Conservation (phyloP, 2,329 filamentous ascomycete species). For the Exophiala dermatitidis region DNA sequence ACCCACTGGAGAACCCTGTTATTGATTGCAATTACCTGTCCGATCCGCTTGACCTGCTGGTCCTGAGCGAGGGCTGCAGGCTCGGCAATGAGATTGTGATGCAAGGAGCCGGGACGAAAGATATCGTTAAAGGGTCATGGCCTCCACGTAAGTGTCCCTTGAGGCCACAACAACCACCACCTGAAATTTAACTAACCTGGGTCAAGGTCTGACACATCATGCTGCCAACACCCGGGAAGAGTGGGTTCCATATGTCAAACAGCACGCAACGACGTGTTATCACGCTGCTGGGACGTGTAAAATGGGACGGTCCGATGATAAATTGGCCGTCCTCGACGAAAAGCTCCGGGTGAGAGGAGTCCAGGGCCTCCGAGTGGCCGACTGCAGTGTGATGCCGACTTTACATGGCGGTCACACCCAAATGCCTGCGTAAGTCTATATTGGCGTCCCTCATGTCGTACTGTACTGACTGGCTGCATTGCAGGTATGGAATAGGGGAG, state of each 20-base stretch:
- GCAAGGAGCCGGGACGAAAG: constrained; percentile 51
- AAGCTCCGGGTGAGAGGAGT: constrained; percentile 49
- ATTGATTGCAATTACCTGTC: constrained; percentile 54
- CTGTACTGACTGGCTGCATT: constrained; percentile 1
- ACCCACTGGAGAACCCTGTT: constrained; percentile 47
- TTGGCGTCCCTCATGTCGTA: background rate
- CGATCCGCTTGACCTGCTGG: constrained; percentile 52
- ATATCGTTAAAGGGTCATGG: constrained; percentile 55
- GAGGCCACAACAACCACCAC: background rate
- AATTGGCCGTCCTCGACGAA: constrained; percentile 47
- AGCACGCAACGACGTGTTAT: constrained; percentile 56
- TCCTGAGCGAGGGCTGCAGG: constrained; percentile 52
- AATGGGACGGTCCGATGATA: constrained; percentile 46
- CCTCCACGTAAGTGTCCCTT: constrained; percentile 32
- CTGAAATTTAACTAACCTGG: background rate
- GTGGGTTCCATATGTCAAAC: constrained; percentile 51
- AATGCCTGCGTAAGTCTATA: constrained; percentile 43
- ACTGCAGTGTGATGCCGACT: constrained; percentile 48
- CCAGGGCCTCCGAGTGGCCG: constrained; percentile 47
- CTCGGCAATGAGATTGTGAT: constrained; percentile 56
- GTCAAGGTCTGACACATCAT: constrained; percentile 44
- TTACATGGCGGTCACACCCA: constrained; percentile 49
- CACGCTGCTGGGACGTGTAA: constrained; percentile 53
- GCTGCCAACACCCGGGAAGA: constrained; percentile 48
- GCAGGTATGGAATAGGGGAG: constrained; percentile 48